These are phyloP conservation scores for Pseudoneurospora amorphoporcata DNA, from an alignment of 495 filamentous ascomycete species.

Conservation along the genomic window DNA sequence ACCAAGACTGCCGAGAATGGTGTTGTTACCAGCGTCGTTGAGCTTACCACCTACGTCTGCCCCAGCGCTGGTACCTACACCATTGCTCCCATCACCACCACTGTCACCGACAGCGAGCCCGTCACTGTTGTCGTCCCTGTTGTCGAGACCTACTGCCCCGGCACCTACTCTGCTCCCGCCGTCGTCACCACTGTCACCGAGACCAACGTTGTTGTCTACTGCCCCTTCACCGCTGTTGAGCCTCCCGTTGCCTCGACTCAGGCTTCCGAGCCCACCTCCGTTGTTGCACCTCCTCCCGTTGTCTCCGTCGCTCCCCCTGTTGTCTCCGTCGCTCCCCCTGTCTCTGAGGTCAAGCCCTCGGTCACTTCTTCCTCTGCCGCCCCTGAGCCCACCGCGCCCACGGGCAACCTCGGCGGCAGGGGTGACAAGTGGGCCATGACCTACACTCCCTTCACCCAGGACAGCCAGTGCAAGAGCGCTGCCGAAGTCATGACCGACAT, in stretches of 20 bases:
- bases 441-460: conserved; percentile 70
- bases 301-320: background rate
- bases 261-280: conserved; percentile 3
- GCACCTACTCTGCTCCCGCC: conserved; percentile 63
- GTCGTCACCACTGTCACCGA: conserved; percentile 57
- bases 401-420: conserved; percentile 29
- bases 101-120: conserved; percentile 33
- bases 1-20: conserved; percentile 45
- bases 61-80: conserved; percentile 72
- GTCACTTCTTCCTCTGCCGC: conserved; percentile 14
- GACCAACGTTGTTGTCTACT: conserved; percentile 59
- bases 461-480: conserved; percentile 57
- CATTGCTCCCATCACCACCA: conserved; percentile 60
- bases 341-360: conserved; percentile 10
- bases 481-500: conserved; percentile 55
- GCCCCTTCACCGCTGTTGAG: conserved; percentile 50
- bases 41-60: conserved; percentile 68
- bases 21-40: conserved; percentile 59
- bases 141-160: conserved; percentile 53
- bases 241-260: conserved; percentile 9
- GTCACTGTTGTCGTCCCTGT: conserved; percentile 57
- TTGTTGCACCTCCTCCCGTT: conserved; percentile 21
- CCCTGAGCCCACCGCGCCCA: conserved; percentile 10
- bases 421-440: conserved; percentile 75
- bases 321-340: conserved; percentile 4